Percentiles rank a stretch among this genome's conserved stretches.
These are phyloP conservation scores for Flaveria ramosissima DNA, from an alignment of 129 eudicot species.

Conservation along the genomic window DNA sequence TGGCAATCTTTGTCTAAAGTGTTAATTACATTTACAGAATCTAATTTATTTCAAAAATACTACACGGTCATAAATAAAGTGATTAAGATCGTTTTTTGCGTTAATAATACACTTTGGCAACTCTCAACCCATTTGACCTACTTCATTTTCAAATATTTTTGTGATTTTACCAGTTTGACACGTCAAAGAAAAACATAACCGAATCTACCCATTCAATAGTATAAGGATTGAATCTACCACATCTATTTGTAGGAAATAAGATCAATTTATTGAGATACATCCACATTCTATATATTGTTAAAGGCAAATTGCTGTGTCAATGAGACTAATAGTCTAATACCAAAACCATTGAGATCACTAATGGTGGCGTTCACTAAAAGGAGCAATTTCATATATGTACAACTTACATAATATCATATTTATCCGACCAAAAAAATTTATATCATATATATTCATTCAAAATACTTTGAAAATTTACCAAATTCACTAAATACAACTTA, in stretches of 20 bases:
- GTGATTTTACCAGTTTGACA: not conserved
- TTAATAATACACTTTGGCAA: not conserved
- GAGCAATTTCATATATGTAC: not conserved
- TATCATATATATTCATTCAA: not conserved
- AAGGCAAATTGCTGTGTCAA: not conserved
- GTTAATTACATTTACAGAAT: not conserved
- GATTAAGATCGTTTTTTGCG: not conserved
- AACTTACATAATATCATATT: not conserved
- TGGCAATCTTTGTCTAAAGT: not conserved
- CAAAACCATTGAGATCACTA: not conserved
- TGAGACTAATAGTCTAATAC: not conserved
- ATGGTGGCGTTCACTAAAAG: not conserved
- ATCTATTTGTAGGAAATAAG: not conserved
- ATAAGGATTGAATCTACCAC: constrained; percentile 1
- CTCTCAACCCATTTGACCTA: not conserved
- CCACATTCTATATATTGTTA: constrained; percentile 5
- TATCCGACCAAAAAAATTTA: not conserved
- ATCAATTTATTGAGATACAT: not conserved
- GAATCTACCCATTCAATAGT: not conserved
- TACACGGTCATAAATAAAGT: not conserved
- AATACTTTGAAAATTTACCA: not conserved
- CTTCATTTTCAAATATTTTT: not conserved
- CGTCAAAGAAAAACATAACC: not conserved
- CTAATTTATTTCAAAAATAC: not conserved
- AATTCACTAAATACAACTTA: not conserved